A percentile compares a stretch with the other conserved stretches of the same genome.
Evolutionary conservation across 345 rosid genomes (phyloP).

Genomic region (Syzygium jambos): DNA sequence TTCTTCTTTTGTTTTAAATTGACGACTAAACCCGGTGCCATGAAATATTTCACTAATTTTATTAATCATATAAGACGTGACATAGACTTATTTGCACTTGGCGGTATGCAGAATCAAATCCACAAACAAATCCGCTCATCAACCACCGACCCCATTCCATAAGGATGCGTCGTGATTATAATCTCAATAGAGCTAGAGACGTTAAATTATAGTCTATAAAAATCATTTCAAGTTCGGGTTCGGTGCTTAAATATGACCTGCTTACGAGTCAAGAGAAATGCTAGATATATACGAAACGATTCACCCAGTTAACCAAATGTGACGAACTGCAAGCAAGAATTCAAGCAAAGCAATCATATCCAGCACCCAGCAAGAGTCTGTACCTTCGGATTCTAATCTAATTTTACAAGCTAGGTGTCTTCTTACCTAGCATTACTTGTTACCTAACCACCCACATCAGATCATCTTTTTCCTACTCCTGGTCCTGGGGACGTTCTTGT

Average conservation of each 20-base stretch:
- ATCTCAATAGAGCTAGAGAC: no score
- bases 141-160: no score
- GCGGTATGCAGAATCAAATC: no score
- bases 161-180: no score
- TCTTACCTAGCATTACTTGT: neutral
- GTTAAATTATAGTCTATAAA: neutral
- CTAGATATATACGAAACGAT: neutral
- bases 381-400: neutral
- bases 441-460: neutral
- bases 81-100: no score
- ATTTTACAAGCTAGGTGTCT: neutral
- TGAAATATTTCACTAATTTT: no score
- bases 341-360: neutral
- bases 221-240: neutral
- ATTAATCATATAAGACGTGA: no score
- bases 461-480: neutral
- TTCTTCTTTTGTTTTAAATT: no score
- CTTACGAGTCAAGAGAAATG: neutral
- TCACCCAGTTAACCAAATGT: neutral
- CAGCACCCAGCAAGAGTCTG: neutral
- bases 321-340: neutral
- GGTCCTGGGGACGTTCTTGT: neutral
- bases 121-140: no score
- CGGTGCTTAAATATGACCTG: neutral
- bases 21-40: no score